Base-by-base conservation (phyloP, 331 rosid species). In the Malus hybrid region DNA sequence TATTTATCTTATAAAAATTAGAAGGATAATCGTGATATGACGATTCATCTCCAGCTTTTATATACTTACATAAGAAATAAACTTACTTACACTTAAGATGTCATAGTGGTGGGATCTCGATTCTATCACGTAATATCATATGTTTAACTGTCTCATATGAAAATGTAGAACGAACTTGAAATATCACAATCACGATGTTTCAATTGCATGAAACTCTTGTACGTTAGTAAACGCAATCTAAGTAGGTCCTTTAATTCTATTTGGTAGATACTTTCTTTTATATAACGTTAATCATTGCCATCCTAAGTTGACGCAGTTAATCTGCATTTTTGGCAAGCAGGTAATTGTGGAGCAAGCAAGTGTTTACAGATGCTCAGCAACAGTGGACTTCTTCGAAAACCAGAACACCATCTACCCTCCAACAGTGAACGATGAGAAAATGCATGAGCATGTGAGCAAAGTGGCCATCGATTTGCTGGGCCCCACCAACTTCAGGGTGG, bases 401-500 rank as follows among this genome's bases (percentile, higher is more conserved):
- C 88, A 92, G 71, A 80, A 80, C 78, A 92, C 91, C 15, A 91
- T 94, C 48, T 94, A 94, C 59, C 96, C 99, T 31, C 99, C 99
- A 14, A 94, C 95, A 1, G 93, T 94, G 5, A 94, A 94, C 65
- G 92, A 92, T 72, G 92, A 90, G 33, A 33, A 73, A 55, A 90
- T 94, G 99, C 86, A 92, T 31, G 96, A 94, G 81, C 99, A 94
- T 63, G 96, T 94, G 80, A 88, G 80, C 75, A 87, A 88, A 77
- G 99, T 92, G 69, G 90, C 99, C 6, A 62, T 79, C 3, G 97
- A 87, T 50, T 85, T 94, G 83, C 72, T 87, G 72, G 97, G 99
- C 16, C 79, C 83, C 33, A 65, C 57, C 5, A 94, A 87, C 79
- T 94, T 92, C 92, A 86, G 78, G 87, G 86, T 89, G 74, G 99